Evolutionary conservation across 768 basidiomycete genomes (phyloP).

Genomic region (Pisolithus microcarpus): DNA sequence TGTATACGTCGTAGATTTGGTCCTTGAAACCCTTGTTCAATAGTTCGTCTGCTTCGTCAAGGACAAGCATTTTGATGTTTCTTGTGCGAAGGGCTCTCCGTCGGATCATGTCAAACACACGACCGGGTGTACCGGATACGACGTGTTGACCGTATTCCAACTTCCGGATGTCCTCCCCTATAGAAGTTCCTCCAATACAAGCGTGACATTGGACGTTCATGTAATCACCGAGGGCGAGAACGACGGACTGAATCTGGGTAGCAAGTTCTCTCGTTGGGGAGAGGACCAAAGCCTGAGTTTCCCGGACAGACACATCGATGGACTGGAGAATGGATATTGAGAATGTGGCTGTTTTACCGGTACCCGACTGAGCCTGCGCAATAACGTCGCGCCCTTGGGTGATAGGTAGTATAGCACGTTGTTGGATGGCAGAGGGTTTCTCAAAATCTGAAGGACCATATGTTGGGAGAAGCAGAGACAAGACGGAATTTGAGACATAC

Average conservation of each 20-base stretch:
- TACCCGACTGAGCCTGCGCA: slow-evolving; percentile 97
- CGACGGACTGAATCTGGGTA: slow-evolving; percentile 97
- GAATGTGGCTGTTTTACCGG: slow-evolving; percentile 99
- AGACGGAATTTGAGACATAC: slow-evolving; percentile 37
- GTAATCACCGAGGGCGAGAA: slow-evolving; percentile 94
- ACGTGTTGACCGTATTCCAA: slow-evolving; percentile 97
- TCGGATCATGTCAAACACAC: slow-evolving; percentile 99
- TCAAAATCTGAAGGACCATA: slow-evolving; percentile 64
- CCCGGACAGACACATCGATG: slow-evolving; percentile 90
- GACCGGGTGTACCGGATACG: slow-evolving; percentile 93
- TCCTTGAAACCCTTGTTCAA: slow-evolving; percentile 99
- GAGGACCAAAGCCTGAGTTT: slow-evolving; percentile 93
- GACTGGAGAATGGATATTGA: slow-evolving; percentile 97
- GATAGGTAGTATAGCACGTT: slow-evolving; percentile 95
- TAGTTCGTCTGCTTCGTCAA: slow-evolving; percentile 94
- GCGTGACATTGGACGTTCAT: slow-evolving; percentile 99
- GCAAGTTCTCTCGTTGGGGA: slow-evolving; percentile 98
- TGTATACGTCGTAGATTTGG: slow-evolving; percentile 98
- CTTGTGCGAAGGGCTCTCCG: slow-evolving; percentile 87
- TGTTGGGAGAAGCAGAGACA: slow-evolving; percentile 2
- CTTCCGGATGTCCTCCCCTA: slow-evolving; percentile 96
- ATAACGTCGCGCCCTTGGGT: slow-evolving; percentile 96
- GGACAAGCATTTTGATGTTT: slow-evolving; percentile 96
- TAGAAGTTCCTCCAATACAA: slow-evolving; percentile 94
- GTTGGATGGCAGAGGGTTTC: slow-evolving; percentile 98